Base-by-base conservation (phyloP, 192 early-diverging fungal genomes). In the Backusella circina region DNA sequence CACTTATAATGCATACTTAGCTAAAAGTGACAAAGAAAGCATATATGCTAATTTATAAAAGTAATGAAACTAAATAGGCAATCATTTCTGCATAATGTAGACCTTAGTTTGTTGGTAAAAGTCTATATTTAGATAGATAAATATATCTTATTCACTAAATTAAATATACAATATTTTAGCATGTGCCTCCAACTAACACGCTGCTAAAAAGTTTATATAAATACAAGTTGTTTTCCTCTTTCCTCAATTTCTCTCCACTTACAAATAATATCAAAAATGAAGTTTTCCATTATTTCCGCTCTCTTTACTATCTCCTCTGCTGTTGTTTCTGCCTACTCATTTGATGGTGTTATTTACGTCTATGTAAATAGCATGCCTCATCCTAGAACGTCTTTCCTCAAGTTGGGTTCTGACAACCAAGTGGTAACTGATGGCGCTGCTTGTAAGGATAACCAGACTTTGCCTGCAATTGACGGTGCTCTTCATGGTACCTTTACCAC, bases 281-380 rank as follows among this genome's bases (percentile, higher is more conserved):
- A 79, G 50, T 54, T 79, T 8, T 31, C 72, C 8, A 44, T 78
- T 28, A 23, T 65, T 18, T 39, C 73, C 33, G 77, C 77, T 41
- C 41, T 79, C 47, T 65, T 75, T 26, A 73, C 77, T 31, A 16
- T 51, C 16, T 30, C 73, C 12, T 30, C 44, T 64, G 32, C 73
- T 16, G 30, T 51, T 3, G 75, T 41, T 33, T 38, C 69, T 38
- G 67, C 72, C 26, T n/a, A 13, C 36, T 18, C 38, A 23, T 15
- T 8, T 4, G 21, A 15, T 9, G 77, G 77, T 41, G 54, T 65
- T 33, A 67, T 79, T 31, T 79, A 79, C 50, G 67, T 74, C 15
- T 79, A 79, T 36, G 67, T 44, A 23, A 79, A 79, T 67, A 79
- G 77, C 21, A 69, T 79, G 21, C 77, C 77, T 65, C 77, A 75